A percentile compares a stretch with the other conserved stretches of the same genome.
phyloP scores from a whole-genome alignment of 1,284 basidiomycete species.

The Microbotryum scabiosae region DNA sequence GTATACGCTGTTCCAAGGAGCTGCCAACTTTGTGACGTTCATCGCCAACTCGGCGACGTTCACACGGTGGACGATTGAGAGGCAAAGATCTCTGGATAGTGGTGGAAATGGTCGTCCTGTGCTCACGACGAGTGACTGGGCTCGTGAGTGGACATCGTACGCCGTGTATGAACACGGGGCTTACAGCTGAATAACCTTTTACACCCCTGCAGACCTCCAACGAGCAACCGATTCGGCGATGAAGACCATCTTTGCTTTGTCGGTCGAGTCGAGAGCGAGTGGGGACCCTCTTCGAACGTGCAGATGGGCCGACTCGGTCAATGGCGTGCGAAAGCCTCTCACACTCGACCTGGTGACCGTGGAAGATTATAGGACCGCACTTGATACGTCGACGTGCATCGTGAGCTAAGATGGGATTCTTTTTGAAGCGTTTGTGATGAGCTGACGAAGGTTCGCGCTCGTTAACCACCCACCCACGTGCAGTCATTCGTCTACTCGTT shows the following conservation, averaged over 20 bases:
- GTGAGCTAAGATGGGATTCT: not conserved
- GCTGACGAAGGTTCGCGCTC: too few relatives aligned
- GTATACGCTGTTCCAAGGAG: constrained; percentile 17
- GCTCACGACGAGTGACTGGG: constrained; percentile 12
- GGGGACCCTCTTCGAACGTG: not conserved
- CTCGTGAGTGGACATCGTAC: not conserved
- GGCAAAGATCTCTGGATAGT: constrained; percentile 13
- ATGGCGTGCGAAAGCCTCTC: constrained; percentile 6
- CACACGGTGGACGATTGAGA: constrained; percentile 20
- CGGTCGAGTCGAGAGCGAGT: constrained; percentile 9
- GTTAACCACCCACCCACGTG: not conserved
- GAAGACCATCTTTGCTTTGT: constrained; percentile 13
- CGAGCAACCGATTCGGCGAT: constrained; percentile 17
- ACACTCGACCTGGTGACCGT: constrained; percentile 14
- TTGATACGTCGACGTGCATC: constrained; percentile 27
- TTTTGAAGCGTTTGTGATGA: not conserved
- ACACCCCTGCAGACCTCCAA: not conserved
- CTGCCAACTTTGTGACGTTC: constrained; percentile 18
- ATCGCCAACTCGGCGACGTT: constrained; percentile 21
- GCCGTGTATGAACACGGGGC: too few relatives aligned
- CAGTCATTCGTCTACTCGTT: constrained; percentile 24
- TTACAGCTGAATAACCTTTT: not conserved
- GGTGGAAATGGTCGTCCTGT: constrained; percentile 22
- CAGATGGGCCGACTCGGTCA: constrained; percentile 9
- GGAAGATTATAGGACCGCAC: constrained; percentile 29